A percentile compares a stretch with the other conserved stretches of the same genome.
Evolutionary conservation across 495 filamentous ascomycete species (phyloP).

Genomic region (Elasticomyces elasticus): DNA sequence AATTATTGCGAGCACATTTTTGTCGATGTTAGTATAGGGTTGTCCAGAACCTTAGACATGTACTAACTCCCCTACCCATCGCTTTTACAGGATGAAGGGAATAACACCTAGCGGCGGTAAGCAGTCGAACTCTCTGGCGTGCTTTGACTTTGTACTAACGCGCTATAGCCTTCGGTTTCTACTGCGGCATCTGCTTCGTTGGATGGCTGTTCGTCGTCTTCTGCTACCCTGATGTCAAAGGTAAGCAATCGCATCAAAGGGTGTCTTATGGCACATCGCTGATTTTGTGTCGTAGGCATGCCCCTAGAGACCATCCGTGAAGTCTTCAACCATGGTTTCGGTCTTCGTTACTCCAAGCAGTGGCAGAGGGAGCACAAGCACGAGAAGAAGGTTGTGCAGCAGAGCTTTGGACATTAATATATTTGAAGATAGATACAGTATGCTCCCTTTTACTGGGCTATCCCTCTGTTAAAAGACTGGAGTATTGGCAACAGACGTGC

Average conservation of each 20-base stretch:
- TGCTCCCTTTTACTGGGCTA: too few species aligned
- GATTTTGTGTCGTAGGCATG: too few species aligned
- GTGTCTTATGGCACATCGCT: too few species aligned
- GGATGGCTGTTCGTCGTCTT: constrained; percentile 15
- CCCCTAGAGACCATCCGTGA: constrained; percentile 16
- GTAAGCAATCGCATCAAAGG: too few species aligned
- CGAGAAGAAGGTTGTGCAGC: constrained; percentile 3
- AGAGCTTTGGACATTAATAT: constrained; percentile 9
- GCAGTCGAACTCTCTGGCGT: too few species aligned
- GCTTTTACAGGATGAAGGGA: constrained; percentile 17
- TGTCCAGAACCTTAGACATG: too few species aligned
- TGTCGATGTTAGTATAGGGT: too few species aligned
- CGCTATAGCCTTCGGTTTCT: constrained; percentile 21
- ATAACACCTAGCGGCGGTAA: constrained; percentile 12
- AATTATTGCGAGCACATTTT: constrained; percentile 6
- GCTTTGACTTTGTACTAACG: too few species aligned
- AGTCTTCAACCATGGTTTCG: constrained; percentile 15
- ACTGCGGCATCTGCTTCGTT: constrained; percentile 18
- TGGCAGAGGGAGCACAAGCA: constrained; percentile 21
- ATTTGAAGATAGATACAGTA: too few species aligned
- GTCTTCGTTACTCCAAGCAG: constrained; percentile 8
- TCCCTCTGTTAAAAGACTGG: too few species aligned
- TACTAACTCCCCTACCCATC: constrained; percentile 4
- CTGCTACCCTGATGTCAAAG: constrained; percentile 17
- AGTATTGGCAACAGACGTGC: too few species aligned